phyloP scores from a whole-genome alignment of 2,329 filamentous ascomycete species.

The Cordyceps militaris region DNA sequence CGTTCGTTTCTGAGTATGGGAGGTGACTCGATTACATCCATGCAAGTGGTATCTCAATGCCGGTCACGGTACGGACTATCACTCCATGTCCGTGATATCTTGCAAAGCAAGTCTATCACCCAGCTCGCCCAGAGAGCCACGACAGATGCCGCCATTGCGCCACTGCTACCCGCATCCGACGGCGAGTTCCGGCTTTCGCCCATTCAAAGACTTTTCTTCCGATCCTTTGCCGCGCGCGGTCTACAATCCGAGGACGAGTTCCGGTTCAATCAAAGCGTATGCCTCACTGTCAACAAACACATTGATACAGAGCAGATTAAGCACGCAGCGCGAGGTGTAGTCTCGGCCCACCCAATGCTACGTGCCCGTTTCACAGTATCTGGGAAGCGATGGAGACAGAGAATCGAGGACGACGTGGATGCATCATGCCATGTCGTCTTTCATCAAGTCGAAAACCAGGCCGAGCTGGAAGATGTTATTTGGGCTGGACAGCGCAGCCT shows the following conservation, averaged over 20 bases:
- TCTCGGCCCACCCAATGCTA: constrained; percentile 7
- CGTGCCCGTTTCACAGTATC: constrained; percentile 5
- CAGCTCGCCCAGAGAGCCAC: constrained; percentile 14
- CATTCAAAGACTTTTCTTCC: neutral
- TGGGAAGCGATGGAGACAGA: neutral
- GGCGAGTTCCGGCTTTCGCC: constrained; percentile 14
- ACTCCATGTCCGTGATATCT: neutral
- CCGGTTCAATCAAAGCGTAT: constrained; percentile 14
- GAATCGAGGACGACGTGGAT: neutral
- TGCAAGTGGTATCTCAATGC: neutral
- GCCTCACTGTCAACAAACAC: neutral
- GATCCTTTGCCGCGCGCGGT: neutral
- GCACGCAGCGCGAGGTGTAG: neutral
- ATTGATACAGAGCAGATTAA: neutral
- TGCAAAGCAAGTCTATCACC: constrained; percentile 17
- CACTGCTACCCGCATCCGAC: constrained; percentile 15
- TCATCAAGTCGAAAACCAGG: neutral
- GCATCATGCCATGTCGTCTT: neutral
- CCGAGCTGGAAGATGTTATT: neutral
- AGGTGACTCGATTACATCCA: constrained; percentile 9
- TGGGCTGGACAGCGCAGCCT: neutral
- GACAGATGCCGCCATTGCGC: neutral
- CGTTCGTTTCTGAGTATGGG: neutral
- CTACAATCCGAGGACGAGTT: constrained; percentile 13
- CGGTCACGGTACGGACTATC: neutral